Evolutionary conservation across 75 land plant species (phyloP).

Genomic region (Cunninghamia lanceolata): DNA sequence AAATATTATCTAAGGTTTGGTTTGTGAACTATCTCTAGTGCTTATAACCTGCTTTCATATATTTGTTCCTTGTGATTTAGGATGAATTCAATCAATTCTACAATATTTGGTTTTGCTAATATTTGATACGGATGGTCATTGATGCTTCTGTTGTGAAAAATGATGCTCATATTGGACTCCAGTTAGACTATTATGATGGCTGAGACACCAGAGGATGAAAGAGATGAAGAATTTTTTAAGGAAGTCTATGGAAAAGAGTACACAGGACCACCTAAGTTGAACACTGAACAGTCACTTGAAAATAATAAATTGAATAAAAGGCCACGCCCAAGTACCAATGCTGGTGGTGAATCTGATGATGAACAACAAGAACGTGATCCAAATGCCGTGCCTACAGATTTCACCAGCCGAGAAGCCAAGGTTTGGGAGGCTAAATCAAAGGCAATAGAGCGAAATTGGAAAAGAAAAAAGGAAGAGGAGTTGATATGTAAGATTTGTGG

Average conservation of each 20-base stretch:
- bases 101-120: not conserved
- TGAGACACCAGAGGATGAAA: conserved; percentile 51
- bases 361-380: conserved; percentile 84
- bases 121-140: not conserved
- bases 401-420: conserved; percentile 95
- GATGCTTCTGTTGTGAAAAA: not conserved
- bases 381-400: conserved; percentile 97
- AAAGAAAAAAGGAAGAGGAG: conserved; percentile 96
- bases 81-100: not conserved
- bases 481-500: conserved; percentile 96
- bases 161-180: not conserved
- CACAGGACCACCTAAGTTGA: conserved; percentile 69
- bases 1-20: not conserved
- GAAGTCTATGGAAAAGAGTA: conserved; percentile 92
- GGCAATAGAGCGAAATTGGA: conserved; percentile 97
- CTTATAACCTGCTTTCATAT: not conserved
- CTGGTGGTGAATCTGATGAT: conserved; percentile 58
- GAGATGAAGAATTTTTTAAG: conserved; percentile 94
- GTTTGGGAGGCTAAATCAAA: conserved; percentile 99
- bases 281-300: conserved; percentile 24
- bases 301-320: conserved; percentile 41
- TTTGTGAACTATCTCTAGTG: not conserved
- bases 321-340: conserved; percentile 31
- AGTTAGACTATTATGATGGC: conserved; percentile 33
- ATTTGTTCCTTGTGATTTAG: not conserved